A percentile compares a stretch with the other conserved stretches of the same genome.
These are phyloP conservation scores for Komagataella populi DNA, from an alignment of 805 yeast species.

Conservation along the genomic window DNA sequence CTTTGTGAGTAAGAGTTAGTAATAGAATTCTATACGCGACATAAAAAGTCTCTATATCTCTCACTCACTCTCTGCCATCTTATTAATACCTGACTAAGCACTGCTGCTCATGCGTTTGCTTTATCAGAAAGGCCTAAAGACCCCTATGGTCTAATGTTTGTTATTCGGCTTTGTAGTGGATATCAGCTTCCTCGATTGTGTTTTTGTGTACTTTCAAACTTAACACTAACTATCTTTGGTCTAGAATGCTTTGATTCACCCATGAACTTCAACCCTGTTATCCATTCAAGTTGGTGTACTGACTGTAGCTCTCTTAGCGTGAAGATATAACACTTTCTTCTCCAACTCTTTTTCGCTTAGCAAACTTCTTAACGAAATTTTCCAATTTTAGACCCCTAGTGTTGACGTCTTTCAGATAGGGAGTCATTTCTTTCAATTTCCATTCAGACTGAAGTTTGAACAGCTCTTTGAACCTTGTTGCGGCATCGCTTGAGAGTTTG, in stretches of 20 bases:
- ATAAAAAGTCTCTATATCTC: neutral
- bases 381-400: constrained; percentile 39
- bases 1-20: neutral
- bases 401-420: constrained; percentile 50
- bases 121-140: neutral
- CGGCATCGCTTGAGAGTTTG: constrained; percentile 33
- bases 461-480: constrained; percentile 33
- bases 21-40: neutral
- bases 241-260: too few species aligned
- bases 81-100: neutral
- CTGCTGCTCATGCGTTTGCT: too few species aligned
- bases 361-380: constrained; percentile 47
- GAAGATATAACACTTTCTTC: constrained; percentile 14
- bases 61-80: neutral
- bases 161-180: too few species aligned
- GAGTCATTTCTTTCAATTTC: constrained; percentile 48
- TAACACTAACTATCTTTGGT: too few species aligned
- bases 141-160: too few species aligned
- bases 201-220: too few species aligned
- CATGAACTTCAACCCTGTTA: neutral
- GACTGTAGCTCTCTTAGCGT: neutral
- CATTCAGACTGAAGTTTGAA: constrained; percentile 44
- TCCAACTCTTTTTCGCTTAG: constrained; percentile 36
- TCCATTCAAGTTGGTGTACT: too few species aligned
- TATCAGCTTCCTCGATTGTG: too few species aligned